phyloP scores from a whole-genome alignment of 2,329 filamentous ascomycete genomes.

The Trichophaea hybrida region DNA sequence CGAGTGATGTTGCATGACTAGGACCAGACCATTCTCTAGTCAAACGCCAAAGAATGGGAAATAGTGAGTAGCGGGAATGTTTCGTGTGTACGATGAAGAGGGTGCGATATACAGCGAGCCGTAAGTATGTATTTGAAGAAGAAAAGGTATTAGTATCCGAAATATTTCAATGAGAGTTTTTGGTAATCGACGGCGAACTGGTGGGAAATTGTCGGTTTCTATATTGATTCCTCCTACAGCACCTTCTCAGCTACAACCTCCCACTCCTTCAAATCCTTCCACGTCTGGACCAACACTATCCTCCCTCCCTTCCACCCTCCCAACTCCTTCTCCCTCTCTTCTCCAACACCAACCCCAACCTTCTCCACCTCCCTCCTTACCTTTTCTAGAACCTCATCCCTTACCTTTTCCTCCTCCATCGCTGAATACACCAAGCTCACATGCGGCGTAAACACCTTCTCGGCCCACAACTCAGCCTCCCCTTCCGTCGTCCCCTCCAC shows the following conservation, averaged over 20 bases:
- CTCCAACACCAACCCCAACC: background rate
- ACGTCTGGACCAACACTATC: slow-evolving; percentile 1
- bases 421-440: background rate
- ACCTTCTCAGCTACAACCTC: background rate
- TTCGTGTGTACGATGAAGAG: too few relatives aligned
- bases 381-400: background rate
- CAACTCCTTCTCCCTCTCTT: background rate
- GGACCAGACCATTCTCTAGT: too few relatives aligned
- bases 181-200: too few relatives aligned
- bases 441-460: background rate
- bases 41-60: too few relatives aligned
- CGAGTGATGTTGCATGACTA: too few relatives aligned
- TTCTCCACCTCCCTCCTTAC: background rate
- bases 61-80: too few relatives aligned
- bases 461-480: background rate
- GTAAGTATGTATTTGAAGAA: too few relatives aligned
- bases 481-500: background rate
- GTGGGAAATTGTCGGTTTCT: background rate
- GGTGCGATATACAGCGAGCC: too few relatives aligned
- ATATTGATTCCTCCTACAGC: background rate
- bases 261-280: background rate
- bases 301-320: slow-evolving; percentile 2
- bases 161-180: too few relatives aligned
- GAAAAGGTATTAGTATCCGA: too few relatives aligned
- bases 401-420: background rate